Evolutionary conservation across 352 stramenopile genomes (phyloP).

Genomic region (Phytophthora pseudosyringae): DNA sequence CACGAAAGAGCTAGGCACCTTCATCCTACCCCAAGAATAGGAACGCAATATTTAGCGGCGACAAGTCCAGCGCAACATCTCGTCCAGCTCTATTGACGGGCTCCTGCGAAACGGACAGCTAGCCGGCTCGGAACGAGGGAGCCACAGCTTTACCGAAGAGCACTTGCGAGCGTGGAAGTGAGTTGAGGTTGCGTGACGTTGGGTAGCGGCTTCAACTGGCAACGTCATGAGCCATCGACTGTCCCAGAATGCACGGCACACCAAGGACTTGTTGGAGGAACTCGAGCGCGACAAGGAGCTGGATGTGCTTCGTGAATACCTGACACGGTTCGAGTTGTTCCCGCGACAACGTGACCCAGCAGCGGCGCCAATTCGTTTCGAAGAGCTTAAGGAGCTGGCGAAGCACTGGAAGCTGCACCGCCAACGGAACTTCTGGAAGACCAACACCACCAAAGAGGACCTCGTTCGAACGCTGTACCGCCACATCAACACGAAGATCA

Average conservation of each 20-base stretch:
- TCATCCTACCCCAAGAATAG: conserved; percentile 33
- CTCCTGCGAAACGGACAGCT: conserved; percentile 31
- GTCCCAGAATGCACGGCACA: conserved; percentile 83
- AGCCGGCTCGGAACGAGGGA: not conserved
- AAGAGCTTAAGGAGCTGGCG: conserved; percentile 91
- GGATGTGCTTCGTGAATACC: conserved; percentile 84
- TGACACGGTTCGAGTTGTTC: conserved; percentile 85
- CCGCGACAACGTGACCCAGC: conserved; percentile 73
- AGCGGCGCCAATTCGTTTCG: conserved; percentile 84
- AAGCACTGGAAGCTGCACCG: conserved; percentile 92
- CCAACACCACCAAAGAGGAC: conserved; percentile 88
- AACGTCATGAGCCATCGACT: conserved; percentile 78
- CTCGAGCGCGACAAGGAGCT: conserved; percentile 89
- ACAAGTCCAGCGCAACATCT: conserved; percentile 2
- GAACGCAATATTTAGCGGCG: conserved; percentile 29
- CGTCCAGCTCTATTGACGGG: conserved; percentile 7
- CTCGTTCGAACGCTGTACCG: conserved; percentile 85
- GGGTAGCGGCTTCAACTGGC: not conserved
- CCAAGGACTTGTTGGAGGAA: conserved; percentile 82
- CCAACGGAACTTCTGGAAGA: conserved; percentile 92
- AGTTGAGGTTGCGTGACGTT: conserved; percentile 1
- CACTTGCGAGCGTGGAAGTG: not conserved
- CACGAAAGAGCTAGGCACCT: not conserved
- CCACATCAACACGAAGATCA: conserved; percentile 90
- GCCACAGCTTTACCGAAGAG: not conserved